phyloP scores from a whole-genome alignment of 345 rosid species.

The Turritis glabra region DNA sequence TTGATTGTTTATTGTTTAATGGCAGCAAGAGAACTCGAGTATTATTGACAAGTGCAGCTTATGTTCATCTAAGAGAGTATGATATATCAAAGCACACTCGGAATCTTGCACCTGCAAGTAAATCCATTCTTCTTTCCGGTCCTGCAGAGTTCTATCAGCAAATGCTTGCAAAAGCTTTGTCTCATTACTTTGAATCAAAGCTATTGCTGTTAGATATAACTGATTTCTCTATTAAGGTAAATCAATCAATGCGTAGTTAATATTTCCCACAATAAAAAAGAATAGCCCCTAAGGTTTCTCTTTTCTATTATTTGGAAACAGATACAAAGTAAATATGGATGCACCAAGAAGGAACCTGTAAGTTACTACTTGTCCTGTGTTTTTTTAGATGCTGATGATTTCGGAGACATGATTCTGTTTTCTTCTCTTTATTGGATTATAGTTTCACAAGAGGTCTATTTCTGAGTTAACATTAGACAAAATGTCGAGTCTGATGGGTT shows the following conservation, averaged over 20 bases:
- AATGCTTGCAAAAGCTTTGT: slow-evolving; percentile 91
- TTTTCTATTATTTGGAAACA: slow-evolving; percentile 34
- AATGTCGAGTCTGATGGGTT: slow-evolving; percentile 71
- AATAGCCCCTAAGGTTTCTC: not conserved
- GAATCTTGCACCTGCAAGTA: slow-evolving; percentile 92
- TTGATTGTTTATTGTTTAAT: slow-evolving; percentile 18
- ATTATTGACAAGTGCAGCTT: slow-evolving; percentile 82
- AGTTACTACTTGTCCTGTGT: slow-evolving; percentile 35
- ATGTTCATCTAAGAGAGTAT: slow-evolving; percentile 71
- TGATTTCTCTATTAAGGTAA: slow-evolving; percentile 83
- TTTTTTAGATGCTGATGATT: not conserved
- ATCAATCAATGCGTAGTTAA: not conserved
- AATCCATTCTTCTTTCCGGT: slow-evolving; percentile 85
- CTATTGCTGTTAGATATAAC: slow-evolving; percentile 71
- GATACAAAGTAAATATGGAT: slow-evolving; percentile 93
- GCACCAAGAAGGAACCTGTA: slow-evolving; percentile 67
- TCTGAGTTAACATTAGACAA: slow-evolving; percentile 74
- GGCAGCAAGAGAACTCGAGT: slow-evolving; percentile 70
- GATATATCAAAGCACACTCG: slow-evolving; percentile 86
- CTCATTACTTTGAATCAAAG: slow-evolving; percentile 81
- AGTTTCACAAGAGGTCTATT: slow-evolving; percentile 74
- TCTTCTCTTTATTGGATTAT: slow-evolving; percentile 24
- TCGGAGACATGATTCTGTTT: slow-evolving; percentile 16
- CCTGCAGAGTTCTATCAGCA: slow-evolving; percentile 88
- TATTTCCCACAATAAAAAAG: not conserved